These are phyloP conservation scores for Fraxinus dipetala DNA, from an alignment of 305 asterid species.

Conservation along the genomic window DNA sequence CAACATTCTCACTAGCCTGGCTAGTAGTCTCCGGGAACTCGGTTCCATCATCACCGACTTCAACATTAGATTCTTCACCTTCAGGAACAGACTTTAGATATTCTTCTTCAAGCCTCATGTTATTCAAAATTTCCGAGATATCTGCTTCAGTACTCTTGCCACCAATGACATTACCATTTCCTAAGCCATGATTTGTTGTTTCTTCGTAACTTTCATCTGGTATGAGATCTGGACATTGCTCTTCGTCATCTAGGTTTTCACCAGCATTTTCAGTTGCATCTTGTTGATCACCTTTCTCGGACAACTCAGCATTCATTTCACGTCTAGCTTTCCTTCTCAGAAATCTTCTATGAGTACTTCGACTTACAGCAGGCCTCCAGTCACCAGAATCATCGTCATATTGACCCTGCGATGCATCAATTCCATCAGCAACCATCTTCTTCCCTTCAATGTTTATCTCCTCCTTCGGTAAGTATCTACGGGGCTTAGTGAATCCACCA, in stretches of 20 bases:
- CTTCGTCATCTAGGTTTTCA: conserved; percentile 46
- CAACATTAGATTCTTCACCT: conserved; percentile 27
- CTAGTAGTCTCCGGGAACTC: conserved; percentile 41
- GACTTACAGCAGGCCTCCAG: conserved; percentile 90
- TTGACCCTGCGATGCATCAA: conserved; percentile 90
- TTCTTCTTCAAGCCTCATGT: conserved; percentile 61
- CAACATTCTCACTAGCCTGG: conserved; percentile 43
- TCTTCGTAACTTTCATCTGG: conserved; percentile 42
- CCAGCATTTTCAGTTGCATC: conserved; percentile 33
- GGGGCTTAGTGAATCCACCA: conserved; percentile 39
- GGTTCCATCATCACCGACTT: conserved; percentile 35
- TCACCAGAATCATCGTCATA: conserved; percentile 60
- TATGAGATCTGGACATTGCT: conserved; percentile 48
- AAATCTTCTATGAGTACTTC: conserved; percentile 86
- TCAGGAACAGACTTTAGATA: conserved; percentile 27
- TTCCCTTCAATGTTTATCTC: conserved; percentile 78
- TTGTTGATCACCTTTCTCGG: conserved; percentile 43
- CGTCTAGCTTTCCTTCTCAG: conserved; percentile 89
- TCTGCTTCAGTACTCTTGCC: conserved; percentile 34
- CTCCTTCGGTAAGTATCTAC: conserved; percentile 49
- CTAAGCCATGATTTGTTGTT: conserved; percentile 21
- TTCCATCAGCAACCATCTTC: conserved; percentile 78
- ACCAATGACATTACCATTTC: conserved; percentile 18
- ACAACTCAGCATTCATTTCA: conserved; percentile 45
- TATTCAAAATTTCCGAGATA: conserved; percentile 44